Percentiles rank a stretch among this genome's conserved stretches.
These are phyloP conservation scores for Cytospora mali DNA, from an alignment of 2,329 filamentous ascomycete species.

Conservation along the genomic window DNA sequence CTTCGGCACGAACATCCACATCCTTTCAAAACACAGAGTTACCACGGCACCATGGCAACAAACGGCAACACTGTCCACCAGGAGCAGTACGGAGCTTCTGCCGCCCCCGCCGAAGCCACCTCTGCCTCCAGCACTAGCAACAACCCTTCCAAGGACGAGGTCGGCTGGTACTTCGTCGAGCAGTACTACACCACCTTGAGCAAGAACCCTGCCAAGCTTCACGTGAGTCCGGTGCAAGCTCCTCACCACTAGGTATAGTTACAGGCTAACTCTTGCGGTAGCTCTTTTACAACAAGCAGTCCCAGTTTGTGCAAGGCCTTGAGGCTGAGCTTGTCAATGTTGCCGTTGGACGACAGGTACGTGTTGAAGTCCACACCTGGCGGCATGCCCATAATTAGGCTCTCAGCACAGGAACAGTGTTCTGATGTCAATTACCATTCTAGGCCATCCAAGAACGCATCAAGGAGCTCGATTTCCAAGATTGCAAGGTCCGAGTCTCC, in stretches of 20 bases:
- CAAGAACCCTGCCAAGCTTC: conserved; percentile 91
- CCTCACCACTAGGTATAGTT: neutral
- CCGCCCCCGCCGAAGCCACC: conserved; percentile 38
- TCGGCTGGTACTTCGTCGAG: conserved; percentile 99
- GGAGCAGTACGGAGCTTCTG: conserved; percentile 45
- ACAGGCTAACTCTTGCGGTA: conserved; percentile 35
- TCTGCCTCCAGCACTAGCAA: conserved; percentile 40
- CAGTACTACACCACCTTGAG: conserved; percentile 98
- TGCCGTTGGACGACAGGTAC: conserved; percentile 83
- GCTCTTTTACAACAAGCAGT: conserved; percentile 96
- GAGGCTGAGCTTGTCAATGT: conserved; percentile 89
- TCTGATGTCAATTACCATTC: neutral
- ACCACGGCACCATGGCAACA: conserved; percentile 53
- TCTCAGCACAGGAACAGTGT: conserved; percentile 4
- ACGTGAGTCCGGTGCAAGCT: conserved; percentile 52
- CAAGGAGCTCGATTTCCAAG: conserved; percentile 88
- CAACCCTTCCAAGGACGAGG: conserved; percentile 80
- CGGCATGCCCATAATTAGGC: neutral
- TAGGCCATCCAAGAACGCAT: conserved; percentile 94
- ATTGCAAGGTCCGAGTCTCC: conserved; percentile 96
- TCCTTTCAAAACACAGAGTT: conserved; percentile 7
- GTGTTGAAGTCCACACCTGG: conserved; percentile 38
- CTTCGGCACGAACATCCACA: neutral
- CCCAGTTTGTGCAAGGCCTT: conserved; percentile 88
- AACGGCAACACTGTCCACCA: conserved; percentile 56